Conservation (phyloP, 371 early-diverging fungal genomes). For the Syncephalis plumigaleata region DNA sequence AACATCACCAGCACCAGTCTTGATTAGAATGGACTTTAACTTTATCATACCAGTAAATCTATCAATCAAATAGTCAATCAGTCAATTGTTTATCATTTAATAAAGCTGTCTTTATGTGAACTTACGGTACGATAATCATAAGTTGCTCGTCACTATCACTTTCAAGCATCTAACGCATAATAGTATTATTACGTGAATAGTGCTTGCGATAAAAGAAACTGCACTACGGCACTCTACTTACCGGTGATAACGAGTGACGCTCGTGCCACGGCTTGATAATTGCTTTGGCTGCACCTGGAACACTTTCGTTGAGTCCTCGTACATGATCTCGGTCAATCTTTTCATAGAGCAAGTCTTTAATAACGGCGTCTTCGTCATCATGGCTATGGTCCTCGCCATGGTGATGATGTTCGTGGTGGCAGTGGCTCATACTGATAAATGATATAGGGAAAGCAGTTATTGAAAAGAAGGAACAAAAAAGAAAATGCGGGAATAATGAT, state of each 20-base stretch:
- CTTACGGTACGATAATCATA: constrained; percentile 74
- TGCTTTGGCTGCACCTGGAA: constrained; percentile 37
- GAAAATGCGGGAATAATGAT: too few relatives aligned
- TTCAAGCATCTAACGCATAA: constrained; percentile 33
- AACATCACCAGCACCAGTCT: constrained; percentile 40
- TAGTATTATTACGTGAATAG: neutral
- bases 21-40: constrained; percentile 69
- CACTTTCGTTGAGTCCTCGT: constrained; percentile 62
- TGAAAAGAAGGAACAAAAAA: neutral
- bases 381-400: constrained; percentile 54
- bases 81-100: too few relatives aligned
- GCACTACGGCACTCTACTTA: constrained; percentile 6
- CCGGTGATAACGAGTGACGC: constrained; percentile 47
- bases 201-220: neutral
- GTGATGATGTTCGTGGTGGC: constrained; percentile 22
- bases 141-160: constrained; percentile 85
- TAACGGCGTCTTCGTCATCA: constrained; percentile 52
- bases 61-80: too few relatives aligned
- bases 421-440: constrained; percentile 12
- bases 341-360: constrained; percentile 57
- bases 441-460: neutral
- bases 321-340: constrained; percentile 68
- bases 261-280: constrained; percentile 79
- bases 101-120: too few relatives aligned
- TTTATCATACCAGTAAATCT: constrained; percentile 80